Evolutionary conservation across 2,329 filamentous ascomycete genomes (phyloP), one percentile per base, ranked within the genome.

Genomic region (Paecilomyces dactylethromorphus): DNA sequence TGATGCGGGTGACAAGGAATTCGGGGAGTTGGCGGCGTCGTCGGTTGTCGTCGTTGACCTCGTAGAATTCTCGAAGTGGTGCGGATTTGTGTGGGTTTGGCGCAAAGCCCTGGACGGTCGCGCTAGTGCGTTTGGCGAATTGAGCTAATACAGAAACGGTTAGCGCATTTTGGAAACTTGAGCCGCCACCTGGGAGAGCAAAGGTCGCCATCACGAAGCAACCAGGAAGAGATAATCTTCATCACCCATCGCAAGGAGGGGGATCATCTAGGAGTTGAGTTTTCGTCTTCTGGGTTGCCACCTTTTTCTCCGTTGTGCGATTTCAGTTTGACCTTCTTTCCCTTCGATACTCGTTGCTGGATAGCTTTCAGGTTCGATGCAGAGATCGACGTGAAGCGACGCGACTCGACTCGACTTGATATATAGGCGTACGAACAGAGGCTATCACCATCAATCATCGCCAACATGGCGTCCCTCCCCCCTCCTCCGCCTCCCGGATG

Each of bases 401-500:
- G 50, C 50, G 35, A 13, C 64, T 68, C 64, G 66, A 73, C 72
- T 66, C 71, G 70, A 71, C 69, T 69, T 65, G 64, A 64, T 60
- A 64, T 60, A 54, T 35, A 55, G 11, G 18, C 45, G 55, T 53
- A 56, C 53, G 50, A 55, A 55, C 55, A 53, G 57, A 65, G 60
- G 62, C 55, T 56, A 56, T 63, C 33, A 29, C 51, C 63, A 68
- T 66, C 62, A 65, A 64, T 62, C 39, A 60, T 62, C 61, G 64
- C 67, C 66, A 77, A 59, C 60, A 87, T 86, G 85, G 79, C 81
- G 68, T 84, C 78, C 66, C 75, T 84, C 67, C 84, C 86, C 65
- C 82, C 81, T 68, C 87, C 87, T 32, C 87, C 87, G n/a, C 87
- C 87, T 61, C 86, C 86, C 63, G 85, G 85, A 74, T 87, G 85